phyloP scores from a whole-genome alignment of 2,329 filamentous ascomycete species.

The Rhynchosporium secalis region DNA sequence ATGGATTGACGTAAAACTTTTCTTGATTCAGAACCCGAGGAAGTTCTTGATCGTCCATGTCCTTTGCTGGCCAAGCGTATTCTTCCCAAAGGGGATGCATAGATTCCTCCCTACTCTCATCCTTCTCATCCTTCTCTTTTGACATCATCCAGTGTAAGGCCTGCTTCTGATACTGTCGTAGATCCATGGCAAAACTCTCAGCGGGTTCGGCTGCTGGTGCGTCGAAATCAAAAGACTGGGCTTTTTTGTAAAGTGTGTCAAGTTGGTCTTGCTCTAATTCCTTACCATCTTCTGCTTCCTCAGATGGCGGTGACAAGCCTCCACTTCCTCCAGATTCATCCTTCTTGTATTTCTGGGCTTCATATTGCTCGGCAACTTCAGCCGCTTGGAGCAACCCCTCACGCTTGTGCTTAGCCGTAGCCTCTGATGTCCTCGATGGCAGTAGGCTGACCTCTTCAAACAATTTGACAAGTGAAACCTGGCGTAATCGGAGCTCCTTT shows the following conservation, averaged over 20 bases:
- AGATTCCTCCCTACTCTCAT: constrained; percentile 66
- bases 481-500: constrained; percentile 76
- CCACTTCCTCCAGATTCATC: constrained; percentile 24
- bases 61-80: constrained; percentile 84
- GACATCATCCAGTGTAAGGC: constrained; percentile 94
- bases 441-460: constrained; percentile 86
- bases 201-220: constrained; percentile 85
- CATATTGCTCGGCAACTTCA: constrained; percentile 79
- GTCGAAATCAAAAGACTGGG: constrained; percentile 93
- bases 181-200: constrained; percentile 75
- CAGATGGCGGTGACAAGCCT: constrained; percentile 51
- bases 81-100: constrained; percentile 99
- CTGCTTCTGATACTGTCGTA: constrained; percentile 94
- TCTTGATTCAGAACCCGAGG: constrained; percentile 63
- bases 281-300: constrained; percentile 74
- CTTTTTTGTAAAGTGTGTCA: constrained; percentile 90
- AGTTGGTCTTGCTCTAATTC: constrained; percentile 95
- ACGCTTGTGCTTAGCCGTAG: constrained; percentile 75
- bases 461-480: constrained; percentile 83
- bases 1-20: constrained; percentile 93
- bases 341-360: constrained; percentile 51
- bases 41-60: constrained; percentile 79
- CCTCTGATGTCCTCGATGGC: constrained; percentile 72
- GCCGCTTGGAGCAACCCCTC: constrained; percentile 83
- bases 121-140: constrained; percentile 81